Conservation (phyloP, 208 protist genomes). For the Leishmania gerbilli region DNA sequence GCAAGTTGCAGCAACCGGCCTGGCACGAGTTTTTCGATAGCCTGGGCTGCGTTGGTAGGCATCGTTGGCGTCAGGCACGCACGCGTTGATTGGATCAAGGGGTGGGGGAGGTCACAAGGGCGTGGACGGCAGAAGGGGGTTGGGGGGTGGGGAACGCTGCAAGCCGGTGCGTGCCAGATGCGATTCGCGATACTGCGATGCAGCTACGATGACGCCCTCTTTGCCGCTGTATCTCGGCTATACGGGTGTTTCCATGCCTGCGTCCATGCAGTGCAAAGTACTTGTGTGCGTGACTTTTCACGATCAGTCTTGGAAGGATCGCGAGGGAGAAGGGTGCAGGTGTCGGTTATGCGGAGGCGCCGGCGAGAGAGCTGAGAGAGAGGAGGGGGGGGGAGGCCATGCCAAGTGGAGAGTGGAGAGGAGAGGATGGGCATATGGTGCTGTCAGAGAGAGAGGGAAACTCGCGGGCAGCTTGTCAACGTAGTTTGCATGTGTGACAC, state of each 20-base stretch:
- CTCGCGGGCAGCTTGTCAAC: background rate
- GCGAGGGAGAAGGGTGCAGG: background rate
- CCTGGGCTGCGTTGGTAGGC: background rate
- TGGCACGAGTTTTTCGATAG: background rate
- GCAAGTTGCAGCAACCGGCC: background rate
- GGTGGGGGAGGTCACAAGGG: background rate
- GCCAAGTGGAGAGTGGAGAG: background rate
- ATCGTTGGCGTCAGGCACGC: background rate
- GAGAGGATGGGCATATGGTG: background rate
- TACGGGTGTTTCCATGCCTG: too few relatives aligned
- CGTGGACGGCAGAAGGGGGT: background rate
- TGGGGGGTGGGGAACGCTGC: too few relatives aligned
- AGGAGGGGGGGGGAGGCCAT: background rate
- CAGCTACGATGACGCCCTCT: too few relatives aligned
- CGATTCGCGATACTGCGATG: too few relatives aligned
- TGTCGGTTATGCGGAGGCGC: background rate
- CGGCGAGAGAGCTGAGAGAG: background rate
- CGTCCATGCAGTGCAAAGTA: too few relatives aligned
- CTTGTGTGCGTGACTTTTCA: background rate
- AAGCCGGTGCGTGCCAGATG: too few relatives aligned
- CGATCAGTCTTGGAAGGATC: background rate
- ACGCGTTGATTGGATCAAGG: background rate
- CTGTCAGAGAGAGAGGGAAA: background rate
- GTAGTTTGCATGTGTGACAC: background rate
- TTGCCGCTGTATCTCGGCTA: too few relatives aligned